phyloP scores from a whole-genome alignment of 345 rosid species.

The Mercurialis annua region DNA sequence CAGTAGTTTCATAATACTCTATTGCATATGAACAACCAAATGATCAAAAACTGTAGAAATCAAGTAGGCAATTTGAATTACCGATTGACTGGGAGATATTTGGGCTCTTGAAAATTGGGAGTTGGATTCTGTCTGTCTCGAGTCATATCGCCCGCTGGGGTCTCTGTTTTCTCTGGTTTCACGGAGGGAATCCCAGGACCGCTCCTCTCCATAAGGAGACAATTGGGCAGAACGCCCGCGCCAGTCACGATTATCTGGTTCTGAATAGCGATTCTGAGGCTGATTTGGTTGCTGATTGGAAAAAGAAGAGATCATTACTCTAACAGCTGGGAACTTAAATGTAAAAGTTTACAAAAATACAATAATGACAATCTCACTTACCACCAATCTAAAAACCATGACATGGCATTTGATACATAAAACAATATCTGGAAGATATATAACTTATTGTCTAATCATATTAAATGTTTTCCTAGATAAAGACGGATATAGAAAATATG shows the following conservation, averaged over 20 bases:
- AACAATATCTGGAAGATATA: neutral
- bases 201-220: constrained; percentile 61
- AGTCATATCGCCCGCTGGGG: constrained; percentile 33
- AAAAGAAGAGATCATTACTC: constrained; percentile 2
- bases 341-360: neutral
- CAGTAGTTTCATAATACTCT: neutral
- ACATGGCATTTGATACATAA: neutral
- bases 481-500: neutral
- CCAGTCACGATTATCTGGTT: constrained; percentile 93
- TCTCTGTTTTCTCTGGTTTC: constrained; percentile 54
- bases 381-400: neutral
- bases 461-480: neutral
- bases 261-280: constrained; percentile 58
- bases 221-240: constrained; percentile 62
- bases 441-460: neutral
- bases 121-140: constrained; percentile 43
- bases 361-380: neutral
- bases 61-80: constrained; percentile 1
- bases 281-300: constrained; percentile 44
- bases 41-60: neutral
- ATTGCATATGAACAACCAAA: neutral
- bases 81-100: constrained; percentile 57
- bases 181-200: constrained; percentile 56
- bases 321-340: neutral
- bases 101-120: constrained; percentile 45